Evolutionary conservation across 768 basidiomycete genomes (phyloP), one percentile per base, ranked within the genome.

Genomic region (Termitomyces sp.): DNA sequence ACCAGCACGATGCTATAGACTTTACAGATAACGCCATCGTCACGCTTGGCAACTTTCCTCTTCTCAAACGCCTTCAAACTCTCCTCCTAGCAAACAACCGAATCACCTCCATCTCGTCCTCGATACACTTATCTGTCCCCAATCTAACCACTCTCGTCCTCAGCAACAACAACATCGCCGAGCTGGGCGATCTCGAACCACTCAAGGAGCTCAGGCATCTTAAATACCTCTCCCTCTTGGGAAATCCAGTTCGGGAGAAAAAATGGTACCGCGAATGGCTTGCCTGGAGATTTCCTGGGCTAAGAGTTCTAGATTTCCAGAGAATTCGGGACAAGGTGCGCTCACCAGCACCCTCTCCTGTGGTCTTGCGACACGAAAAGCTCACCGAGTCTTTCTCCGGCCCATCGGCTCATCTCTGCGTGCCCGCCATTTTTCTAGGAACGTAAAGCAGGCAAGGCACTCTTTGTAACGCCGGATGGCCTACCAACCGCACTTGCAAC

Each of bases 261-360:
- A 92, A 93, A 84, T 92, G 89, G 86, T 96, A 95, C 79, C 90
- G 93, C 79, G 91, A 93, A 79, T 96, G 93, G 93, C 84, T 95
- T 79, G 86, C 91, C 67, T 93, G 86, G 85, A 85, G 87, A 77
- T 80, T 93, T 79, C 86, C 88, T 73, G 82, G 83, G 70, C 82
- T 96, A 70, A 87, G 94, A 82, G 90, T 93, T 76, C 81, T 96
- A 70, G 93, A 96, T 83, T 96, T 92, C 76, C 90, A 93, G 82
- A 86, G 93, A 76, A 91, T 96, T 68, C 87, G 89, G 72, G 93
- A 95, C 74, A 93, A 94, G 86, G 93, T 94, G 78, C 79, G 87
- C 77, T 74, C 72, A 75, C 72, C 72, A 68, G 72, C 74, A 71
- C 73, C 72, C 66, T 60, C 67, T 54, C 59, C 67, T 66, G 57